phyloP scores from a whole-genome alignment of 352 stramenopile species.

The Pythium monospermum region DNA sequence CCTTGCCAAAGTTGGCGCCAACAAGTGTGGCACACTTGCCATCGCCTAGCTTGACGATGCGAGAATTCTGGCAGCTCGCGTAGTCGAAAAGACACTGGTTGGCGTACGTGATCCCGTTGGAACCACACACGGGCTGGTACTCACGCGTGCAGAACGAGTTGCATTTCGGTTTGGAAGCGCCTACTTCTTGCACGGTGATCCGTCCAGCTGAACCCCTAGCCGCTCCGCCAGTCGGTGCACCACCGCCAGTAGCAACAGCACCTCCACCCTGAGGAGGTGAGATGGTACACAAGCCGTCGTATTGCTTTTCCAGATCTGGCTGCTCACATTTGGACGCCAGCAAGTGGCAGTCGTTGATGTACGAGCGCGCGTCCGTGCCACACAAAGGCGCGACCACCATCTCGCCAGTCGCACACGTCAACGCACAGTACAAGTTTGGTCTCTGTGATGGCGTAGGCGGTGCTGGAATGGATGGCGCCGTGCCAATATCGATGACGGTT shows the following conservation, averaged over 20 bases:
- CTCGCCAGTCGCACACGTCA: constrained; percentile 14
- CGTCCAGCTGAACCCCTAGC: background rate
- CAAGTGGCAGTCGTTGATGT: constrained; percentile 39
- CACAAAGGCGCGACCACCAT: constrained; percentile 27
- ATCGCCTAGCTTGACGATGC: constrained; percentile 27
- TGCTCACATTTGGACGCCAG: constrained; percentile 44
- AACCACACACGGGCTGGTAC: constrained; percentile 56
- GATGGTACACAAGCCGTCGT: constrained; percentile 27
- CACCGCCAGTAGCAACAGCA: no score
- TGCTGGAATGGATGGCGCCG: no score
- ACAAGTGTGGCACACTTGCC: constrained; percentile 37
- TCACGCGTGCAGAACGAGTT: constrained; percentile 39
- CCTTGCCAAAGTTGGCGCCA: background rate
- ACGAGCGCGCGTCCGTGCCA: constrained; percentile 28
- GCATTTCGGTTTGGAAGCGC: constrained; percentile 27
- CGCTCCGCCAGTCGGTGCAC: background rate
- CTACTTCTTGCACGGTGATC: constrained; percentile 7
- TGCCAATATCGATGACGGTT: no score
- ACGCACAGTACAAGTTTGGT: constrained; percentile 10
- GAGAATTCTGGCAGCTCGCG: constrained; percentile 33
- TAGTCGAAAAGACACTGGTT: constrained; percentile 56
- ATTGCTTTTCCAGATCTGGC: constrained; percentile 34
- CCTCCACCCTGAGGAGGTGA: no score
- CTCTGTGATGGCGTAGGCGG: background rate
- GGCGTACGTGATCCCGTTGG: constrained; percentile 55